Evolutionary conservation across 2,329 filamentous ascomycete genomes (phyloP).

Genomic region (Alternaria gansuensis): DNA sequence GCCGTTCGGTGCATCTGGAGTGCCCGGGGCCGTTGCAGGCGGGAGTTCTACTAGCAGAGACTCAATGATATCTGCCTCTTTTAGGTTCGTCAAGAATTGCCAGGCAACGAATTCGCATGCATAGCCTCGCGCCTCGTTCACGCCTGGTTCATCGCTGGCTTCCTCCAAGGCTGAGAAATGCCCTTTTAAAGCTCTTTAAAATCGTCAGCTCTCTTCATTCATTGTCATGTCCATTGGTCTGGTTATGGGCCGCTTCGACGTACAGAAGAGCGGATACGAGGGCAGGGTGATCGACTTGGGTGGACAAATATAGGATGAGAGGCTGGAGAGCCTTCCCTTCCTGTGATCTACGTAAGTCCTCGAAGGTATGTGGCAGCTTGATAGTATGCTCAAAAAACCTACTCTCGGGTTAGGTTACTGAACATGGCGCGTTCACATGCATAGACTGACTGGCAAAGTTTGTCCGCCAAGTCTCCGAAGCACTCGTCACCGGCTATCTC

Average conservation of each 20-base stretch:
- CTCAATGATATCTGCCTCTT: conserved; percentile 76
- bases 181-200: conserved; percentile 72
- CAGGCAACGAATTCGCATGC: conserved; percentile 84
- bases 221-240: background rate
- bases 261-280: conserved; percentile 78
- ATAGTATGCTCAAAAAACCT: conserved; percentile 64
- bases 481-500: conserved; percentile 66
- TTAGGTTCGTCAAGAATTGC: conserved; percentile 76
- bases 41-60: conserved; percentile 78
- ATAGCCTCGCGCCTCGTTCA: conserved; percentile 73
- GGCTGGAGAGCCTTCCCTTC: conserved; percentile 65
- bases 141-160: conserved; percentile 66
- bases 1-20: conserved; percentile 21
- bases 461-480: conserved; percentile 72
- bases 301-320: conserved; percentile 71
- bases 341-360: conserved; percentile 74
- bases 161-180: conserved; percentile 71
- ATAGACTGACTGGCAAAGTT: conserved; percentile 62
- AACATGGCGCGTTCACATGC: conserved; percentile 5
- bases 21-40: conserved; percentile 27
- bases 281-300: conserved; percentile 71
- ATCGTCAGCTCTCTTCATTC: conserved; percentile 24
- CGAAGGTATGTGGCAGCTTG: conserved; percentile 72
- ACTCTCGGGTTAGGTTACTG: conserved; percentile 28
- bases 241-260: conserved; percentile 46